Percentiles rank a stretch among this genome's conserved stretches.
Evolutionary conservation across 495 filamentous ascomycete species (phyloP).

Genomic region (Aspergillus sclerotioniger): DNA sequence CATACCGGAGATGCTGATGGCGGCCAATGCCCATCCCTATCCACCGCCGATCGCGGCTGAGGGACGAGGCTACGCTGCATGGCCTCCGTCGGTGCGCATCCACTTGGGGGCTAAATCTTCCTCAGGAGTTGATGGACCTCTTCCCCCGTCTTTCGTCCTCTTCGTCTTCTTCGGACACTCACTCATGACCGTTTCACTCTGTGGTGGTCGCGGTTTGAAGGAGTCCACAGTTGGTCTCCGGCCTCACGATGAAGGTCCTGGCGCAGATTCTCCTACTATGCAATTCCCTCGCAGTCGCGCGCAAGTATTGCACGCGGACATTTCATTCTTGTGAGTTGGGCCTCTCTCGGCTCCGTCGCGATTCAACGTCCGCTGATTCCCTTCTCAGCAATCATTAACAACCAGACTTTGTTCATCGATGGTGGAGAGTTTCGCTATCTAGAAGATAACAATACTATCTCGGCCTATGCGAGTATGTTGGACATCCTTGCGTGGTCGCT

Average conservation of each 20-base stretch:
- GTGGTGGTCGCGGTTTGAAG: background rate
- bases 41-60: background rate
- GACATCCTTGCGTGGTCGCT: background rate
- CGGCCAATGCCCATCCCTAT: background rate
- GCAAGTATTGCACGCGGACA: conserved; percentile 1
- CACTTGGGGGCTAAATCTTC: background rate
- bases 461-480: background rate
- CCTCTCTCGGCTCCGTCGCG: background rate
- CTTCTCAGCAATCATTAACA: conserved; percentile 3
- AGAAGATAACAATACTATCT: background rate
- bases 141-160: background rate
- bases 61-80: background rate
- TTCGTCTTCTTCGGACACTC: background rate
- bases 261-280: background rate
- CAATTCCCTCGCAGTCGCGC: background rate
- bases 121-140: background rate
- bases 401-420: conserved; percentile 5
- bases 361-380: background rate
- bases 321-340: conserved; percentile 3
- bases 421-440: conserved; percentile 3
- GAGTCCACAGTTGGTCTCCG: background rate
- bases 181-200: background rate
- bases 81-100: background rate
- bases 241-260: background rate
- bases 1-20: background rate